Base-by-base conservation (phyloP, 1,284 basidiomycete species). In the Microbotryum lychnidis-dioicae region DNA sequence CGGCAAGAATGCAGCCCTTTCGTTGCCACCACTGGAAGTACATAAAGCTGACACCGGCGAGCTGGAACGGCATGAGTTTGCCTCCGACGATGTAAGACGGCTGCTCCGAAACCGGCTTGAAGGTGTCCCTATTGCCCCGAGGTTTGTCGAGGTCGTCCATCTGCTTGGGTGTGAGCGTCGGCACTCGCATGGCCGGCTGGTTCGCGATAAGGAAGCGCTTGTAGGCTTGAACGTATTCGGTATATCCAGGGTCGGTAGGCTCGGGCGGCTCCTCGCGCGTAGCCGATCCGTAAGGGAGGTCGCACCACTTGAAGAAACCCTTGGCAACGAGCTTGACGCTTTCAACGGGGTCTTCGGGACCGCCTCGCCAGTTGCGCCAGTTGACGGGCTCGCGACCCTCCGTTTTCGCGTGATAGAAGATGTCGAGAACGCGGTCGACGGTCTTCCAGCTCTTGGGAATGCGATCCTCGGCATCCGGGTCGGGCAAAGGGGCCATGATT, bases 41-140 rank as follows among this genome's bases (percentile, higher is more conserved):
- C 27, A 97, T 79, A 91, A 93, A 97, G 66, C 93, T 93, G 65
- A 97, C 84, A 6, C 94, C 93, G 56, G 91, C 86, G 27, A 94
- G 80, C 85, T 93, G 73, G 27, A 66, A 66, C 55, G 68, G 67
- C 70, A 70, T 66, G 54, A 70, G 60, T 58, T 68, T 64, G 6
- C 66, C 66, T 23, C 66, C 62, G 12, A 47, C 57, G 37, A 72
- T 61, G 56, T 58, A 70, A 1, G 63, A 59, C 8, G 71, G 71
- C 51, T 72, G 71, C 12, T 51, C 54, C 31, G 33, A 71, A 16
- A 27, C 49, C 23, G 54, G 45, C 48, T 44, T 53, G 62, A 67
- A 69, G 31, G 29, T 53, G 44, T 50, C 48, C 20, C 7, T 18
- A 16, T 57, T 37, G 1, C 37, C 37, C 12, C 69, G 62, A 1